Base-by-base conservation (phyloP, 495 filamentous ascomycete genomes). In the Penicillium crystallinum region DNA sequence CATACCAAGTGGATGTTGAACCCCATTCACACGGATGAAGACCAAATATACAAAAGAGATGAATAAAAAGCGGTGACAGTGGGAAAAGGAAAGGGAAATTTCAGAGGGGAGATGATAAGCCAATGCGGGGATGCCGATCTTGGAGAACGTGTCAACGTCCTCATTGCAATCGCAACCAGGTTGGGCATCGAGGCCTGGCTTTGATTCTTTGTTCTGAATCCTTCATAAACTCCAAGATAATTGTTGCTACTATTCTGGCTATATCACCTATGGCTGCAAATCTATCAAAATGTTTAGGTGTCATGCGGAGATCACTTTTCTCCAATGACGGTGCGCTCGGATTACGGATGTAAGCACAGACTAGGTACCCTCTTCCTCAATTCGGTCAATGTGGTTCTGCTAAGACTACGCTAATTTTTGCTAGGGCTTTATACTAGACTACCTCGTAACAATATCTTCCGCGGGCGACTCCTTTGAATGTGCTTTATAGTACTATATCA, bases 1-100 rank as follows among this genome's bases (percentile, higher is more conserved):
- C 80, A 82, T 82, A 54, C 68, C 70, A 60, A 60, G 46, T 35
- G 12, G 47, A 49, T 49, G n/a, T 17, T 25, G n/a, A 41, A 49
- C 30, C 29, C 48, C 48, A 42, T 50, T 42, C 48, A 42, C 14
- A 41, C 29, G 25, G 37, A 25, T 12, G 12, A 14, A 21, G 31
- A 10, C 1, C 2, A 31, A 12, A 15, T 40, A 5, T n/a, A 39
- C 6, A 39, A 0, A 22, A 33, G 25, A 25, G 5, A 42, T 40
- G 27, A 11, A 40, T 42, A 17, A 34, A 33, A 42, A 34, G 37
- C 4, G 43, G 6, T 19, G 18, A 35, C 6, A 33, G 27, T 30
- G 23, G 36, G 47, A 11, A 50, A 35, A 27, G 17, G 46, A 50
- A 42, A 50, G 48, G 48, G 38, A 50, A 50, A 18, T 18, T 2